Percentiles rank a stretch among this genome's conserved stretches.
phyloP scores from a whole-genome alignment of 2,329 filamentous ascomycete genomes.

The Ceratocystis huliohia region DNA sequence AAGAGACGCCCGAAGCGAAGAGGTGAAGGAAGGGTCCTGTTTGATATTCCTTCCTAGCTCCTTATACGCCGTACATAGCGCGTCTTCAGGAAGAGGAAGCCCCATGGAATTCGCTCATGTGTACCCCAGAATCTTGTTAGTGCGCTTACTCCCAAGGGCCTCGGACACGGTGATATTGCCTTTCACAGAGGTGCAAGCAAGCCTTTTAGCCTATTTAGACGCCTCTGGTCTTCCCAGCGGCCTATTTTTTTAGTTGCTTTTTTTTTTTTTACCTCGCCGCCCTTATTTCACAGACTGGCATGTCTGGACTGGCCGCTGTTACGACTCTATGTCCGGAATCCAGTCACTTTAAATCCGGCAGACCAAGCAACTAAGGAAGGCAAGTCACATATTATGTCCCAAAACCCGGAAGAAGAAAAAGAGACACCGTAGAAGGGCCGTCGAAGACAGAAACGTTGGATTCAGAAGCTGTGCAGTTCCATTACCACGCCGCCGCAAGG shows the following conservation, averaged over 20 bases:
- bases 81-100: no score
- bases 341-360: neutral
- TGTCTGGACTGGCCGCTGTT: neutral
- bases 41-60: neutral
- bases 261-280: neutral
- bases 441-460: neutral
- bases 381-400: neutral
- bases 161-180: slow-evolving; percentile 4
- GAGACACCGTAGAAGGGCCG: slow-evolving; percentile 6
- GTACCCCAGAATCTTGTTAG: neutral
- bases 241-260: neutral
- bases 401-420: neutral
- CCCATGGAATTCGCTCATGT: neutral
- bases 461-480: neutral
- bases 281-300: neutral
- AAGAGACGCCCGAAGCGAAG: neutral
- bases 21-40: neutral
- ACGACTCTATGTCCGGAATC: neutral
- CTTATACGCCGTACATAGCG: no score
- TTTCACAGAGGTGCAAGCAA: neutral
- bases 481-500: neutral
- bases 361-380: neutral
- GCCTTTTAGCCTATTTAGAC: slow-evolving; percentile 7
- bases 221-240: neutral
- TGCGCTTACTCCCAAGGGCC: slow-evolving; percentile 6